A percentile compares a stretch with the other conserved stretches of the same genome.
These are phyloP conservation scores for Plenodomus lindquistii DNA, from an alignment of 2,329 filamentous ascomycete species.

Conservation along the genomic window DNA sequence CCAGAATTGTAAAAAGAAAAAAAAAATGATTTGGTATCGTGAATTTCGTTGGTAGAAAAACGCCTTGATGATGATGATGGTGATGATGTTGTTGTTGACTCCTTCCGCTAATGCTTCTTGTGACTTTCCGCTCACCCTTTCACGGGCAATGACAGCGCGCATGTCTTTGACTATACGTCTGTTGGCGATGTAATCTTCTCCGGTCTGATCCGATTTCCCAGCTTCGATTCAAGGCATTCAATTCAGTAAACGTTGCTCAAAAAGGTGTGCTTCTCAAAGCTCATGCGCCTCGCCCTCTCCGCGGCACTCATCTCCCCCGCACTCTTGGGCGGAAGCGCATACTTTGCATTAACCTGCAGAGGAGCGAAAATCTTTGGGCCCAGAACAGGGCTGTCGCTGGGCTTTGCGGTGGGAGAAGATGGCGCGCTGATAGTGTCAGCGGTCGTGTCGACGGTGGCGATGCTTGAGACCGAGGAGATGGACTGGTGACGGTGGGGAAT, in stretches of 20 bases:
- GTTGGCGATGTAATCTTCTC: neutral
- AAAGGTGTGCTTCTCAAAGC: constrained; percentile 28
- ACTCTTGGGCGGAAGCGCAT: constrained; percentile 28
- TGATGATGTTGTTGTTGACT: neutral
- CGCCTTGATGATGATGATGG: neutral
- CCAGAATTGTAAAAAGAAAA: neutral
- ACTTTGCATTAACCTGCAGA: constrained; percentile 41
- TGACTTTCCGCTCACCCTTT: neutral
- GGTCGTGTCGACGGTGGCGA: constrained; percentile 17
- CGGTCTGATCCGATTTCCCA: neutral
- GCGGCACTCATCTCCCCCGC: constrained; percentile 25
- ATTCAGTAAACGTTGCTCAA: constrained; percentile 37
- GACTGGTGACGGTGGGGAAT: constrained; percentile 28
- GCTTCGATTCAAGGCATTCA: neutral
- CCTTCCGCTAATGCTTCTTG: neutral
- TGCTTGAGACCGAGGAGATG: constrained; percentile 32
- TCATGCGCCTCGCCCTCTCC: constrained; percentile 19
- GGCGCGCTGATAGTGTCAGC: constrained; percentile 29
- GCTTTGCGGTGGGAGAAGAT: constrained; percentile 31
- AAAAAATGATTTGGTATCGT: neutral
- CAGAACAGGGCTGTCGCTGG: constrained; percentile 32
- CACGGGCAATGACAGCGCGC: neutral
- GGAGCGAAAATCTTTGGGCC: constrained; percentile 35
- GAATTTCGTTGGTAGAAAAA: neutral
- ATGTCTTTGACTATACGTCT: neutral